phyloP scores from a whole-genome alignment of 2,329 filamentous ascomycete species.

The Leptographium galeiforme region DNA sequence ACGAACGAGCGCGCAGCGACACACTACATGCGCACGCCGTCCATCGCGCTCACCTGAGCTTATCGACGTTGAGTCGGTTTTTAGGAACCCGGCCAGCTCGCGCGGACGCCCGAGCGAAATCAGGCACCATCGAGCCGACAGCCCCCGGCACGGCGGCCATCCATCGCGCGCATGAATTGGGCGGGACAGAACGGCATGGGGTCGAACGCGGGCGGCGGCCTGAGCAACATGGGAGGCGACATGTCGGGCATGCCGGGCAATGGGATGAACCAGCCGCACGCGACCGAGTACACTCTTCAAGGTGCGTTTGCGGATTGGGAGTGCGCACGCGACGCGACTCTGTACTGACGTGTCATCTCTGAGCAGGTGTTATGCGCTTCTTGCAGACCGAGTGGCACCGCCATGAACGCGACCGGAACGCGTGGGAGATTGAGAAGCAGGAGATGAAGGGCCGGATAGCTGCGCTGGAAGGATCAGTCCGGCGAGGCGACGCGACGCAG shows the following conservation, averaged over 20 bases:
- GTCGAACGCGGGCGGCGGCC: slow-evolving; percentile 24
- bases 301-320: slow-evolving; percentile 17
- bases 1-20: not conserved
- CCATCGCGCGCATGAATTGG: slow-evolving; percentile 9
- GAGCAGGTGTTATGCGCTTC: slow-evolving; percentile 89
- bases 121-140: not conserved
- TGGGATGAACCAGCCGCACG: slow-evolving; percentile 37
- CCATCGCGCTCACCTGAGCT: not conserved
- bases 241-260: slow-evolving; percentile 31
- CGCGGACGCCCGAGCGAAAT: not conserved
- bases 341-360: not conserved
- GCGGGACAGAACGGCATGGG: slow-evolving; percentile 22
- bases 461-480: slow-evolving; percentile 76
- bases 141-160: slow-evolving; percentile 1
- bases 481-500: slow-evolving; percentile 77
- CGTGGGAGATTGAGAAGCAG: slow-evolving; percentile 97
- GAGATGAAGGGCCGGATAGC: slow-evolving; percentile 99
- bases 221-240: slow-evolving; percentile 26
- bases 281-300: slow-evolving; percentile 50
- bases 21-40: not conserved
- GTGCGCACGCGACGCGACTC: not conserved
- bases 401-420: slow-evolving; percentile 92
- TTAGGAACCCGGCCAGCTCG: not conserved
- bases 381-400: slow-evolving; percentile 98
- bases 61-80: not conserved